phyloP scores from a whole-genome alignment of 257 asterid species.

The Ilex asprella region DNA sequence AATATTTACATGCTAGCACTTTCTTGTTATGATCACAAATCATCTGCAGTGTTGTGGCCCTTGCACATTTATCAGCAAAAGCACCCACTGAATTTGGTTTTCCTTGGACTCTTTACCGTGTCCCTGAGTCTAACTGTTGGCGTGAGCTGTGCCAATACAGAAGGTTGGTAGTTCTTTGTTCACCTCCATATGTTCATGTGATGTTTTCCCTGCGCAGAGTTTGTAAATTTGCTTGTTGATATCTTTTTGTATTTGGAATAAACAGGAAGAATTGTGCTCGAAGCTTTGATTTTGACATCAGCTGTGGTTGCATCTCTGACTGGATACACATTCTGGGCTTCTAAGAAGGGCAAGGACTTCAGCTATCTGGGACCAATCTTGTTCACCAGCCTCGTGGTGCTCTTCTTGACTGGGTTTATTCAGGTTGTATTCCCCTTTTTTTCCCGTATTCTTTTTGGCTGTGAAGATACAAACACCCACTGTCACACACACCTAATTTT shows the following conservation, averaged over 20 bases:
- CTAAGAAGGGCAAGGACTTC: constrained; percentile 96
- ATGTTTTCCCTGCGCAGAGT: not conserved
- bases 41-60: constrained; percentile 77
- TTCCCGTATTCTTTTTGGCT: not conserved
- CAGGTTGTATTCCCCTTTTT: constrained; percentile 44
- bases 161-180: constrained; percentile 47
- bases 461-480: not conserved
- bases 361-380: constrained; percentile 89
- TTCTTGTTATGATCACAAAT: not conserved
- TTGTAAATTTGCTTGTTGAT: not conserved
- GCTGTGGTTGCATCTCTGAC: constrained; percentile 87
- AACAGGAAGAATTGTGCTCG: constrained; percentile 84
- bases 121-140: constrained; percentile 87
- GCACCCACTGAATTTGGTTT: constrained; percentile 85
- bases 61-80: constrained; percentile 74
- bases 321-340: constrained; percentile 98
- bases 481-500: too few relatives aligned
- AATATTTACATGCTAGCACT: not conserved
- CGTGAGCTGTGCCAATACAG: constrained; percentile 89
- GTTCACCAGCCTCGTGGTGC: constrained; percentile 81
- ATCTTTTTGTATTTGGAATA: constrained; percentile 1
- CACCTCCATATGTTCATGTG: constrained; percentile 2
- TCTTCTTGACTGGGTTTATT: constrained; percentile 73
- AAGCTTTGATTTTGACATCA: constrained; percentile 87
- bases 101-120: constrained; percentile 90